Conservation (phyloP, 495 filamentous ascomycete genomes). For the Penicillium goetzii region DNA sequence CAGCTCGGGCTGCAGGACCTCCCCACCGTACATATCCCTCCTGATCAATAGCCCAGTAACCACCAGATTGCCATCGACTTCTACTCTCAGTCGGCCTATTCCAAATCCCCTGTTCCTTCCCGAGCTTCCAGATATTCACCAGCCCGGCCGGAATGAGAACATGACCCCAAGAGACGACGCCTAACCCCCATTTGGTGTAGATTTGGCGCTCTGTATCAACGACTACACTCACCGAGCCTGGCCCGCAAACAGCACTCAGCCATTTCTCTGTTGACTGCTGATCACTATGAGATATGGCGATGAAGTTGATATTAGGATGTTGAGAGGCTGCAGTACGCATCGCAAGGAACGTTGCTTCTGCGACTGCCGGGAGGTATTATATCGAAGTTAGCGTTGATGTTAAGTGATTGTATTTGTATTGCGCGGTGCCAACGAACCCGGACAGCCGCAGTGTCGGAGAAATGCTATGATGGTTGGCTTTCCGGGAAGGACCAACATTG, state of each 20-base stretch:
- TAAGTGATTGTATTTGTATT: background rate
- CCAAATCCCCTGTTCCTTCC: background rate
- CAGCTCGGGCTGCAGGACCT: background rate
- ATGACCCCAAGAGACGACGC: background rate
- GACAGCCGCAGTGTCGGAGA: conserved; percentile 2
- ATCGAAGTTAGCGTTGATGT: background rate
- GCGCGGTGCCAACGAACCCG: background rate
- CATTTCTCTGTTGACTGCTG: background rate
- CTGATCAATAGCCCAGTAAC: background rate
- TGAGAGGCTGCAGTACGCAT: background rate
- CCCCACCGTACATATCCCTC: background rate
- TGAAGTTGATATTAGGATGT: background rate
- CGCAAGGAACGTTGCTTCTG: conserved; percentile 5
- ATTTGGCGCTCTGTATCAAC: background rate
- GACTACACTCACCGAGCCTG: background rate
- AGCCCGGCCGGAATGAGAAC: background rate
- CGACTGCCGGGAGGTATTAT: background rate
- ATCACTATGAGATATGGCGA: conserved; percentile 1
- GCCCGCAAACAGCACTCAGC: background rate
- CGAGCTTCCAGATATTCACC: background rate
- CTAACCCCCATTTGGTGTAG: background rate
- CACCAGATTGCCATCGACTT: background rate
- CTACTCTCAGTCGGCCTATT: conserved; percentile 5
- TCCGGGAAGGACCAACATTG: background rate
- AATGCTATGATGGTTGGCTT: background rate